Evolutionary conservation across 2,329 filamentous ascomycete genomes (phyloP), one percentile per base, ranked within the genome.

Genomic region (Massarina eburnea): DNA sequence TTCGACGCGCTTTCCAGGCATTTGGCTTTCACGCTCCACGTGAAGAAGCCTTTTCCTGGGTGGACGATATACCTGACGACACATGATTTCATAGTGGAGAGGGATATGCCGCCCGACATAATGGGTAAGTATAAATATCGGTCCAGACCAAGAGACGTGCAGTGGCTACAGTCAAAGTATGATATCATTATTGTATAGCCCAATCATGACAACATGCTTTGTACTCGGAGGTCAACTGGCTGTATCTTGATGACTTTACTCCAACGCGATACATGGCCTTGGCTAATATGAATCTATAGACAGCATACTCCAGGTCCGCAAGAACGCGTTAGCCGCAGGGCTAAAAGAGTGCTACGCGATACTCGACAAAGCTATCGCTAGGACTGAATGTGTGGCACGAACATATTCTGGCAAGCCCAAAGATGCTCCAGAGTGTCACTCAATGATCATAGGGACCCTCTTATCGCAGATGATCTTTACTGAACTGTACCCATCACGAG

Each of bases 1-100:
- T 54, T 52, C 33, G 37, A 42, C 2, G 18, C 18, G 14, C 39
- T 54, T 27, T 44, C 46, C 10, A 35, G 38, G 27, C 43, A 45
- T 18, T 34, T 52, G 4, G 38, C 45, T 18, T 42, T 45, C 14
- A 43, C 43, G 19, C 43, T 49, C 19, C 38, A 39, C 8, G 17
- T 15, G 5, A 3, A 3, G 14, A 19, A 48, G 19, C 42, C 44
- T 20, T 36, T 41, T 18, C 24, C 34, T 22, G 43, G 44, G 3
- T 34, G 37, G 17, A 29, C 35, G 8, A 39, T 42, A 18, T 34
- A 43, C 27, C 29, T 40, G 2, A 39, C 27, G 24, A 43, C 30
- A 9, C 33, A 37, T 40, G 12, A 36, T 20, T 21, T 12, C 43
- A 4, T 35, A 45, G 26, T 39, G 35, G 21, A 45, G 43, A 14